Conservation (phyloP, 1,139 yeast species). For the Taphrina betulina region DNA sequence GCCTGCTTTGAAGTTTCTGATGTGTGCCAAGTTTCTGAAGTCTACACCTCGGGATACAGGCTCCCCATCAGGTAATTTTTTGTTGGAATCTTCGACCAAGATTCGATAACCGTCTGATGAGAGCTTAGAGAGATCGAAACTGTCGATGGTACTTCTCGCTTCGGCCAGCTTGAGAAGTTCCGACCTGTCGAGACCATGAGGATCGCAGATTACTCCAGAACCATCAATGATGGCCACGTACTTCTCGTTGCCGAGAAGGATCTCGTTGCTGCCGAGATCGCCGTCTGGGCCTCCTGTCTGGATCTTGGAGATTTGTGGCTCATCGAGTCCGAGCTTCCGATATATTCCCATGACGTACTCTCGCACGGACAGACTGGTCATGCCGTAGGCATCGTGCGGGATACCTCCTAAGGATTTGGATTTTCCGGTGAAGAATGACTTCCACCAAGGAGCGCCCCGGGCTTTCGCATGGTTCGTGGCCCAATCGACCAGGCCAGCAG, state of each 20-base stretch:
- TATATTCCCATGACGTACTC: conserved; percentile 88
- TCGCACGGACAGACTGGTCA: conserved; percentile 94
- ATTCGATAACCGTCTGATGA: conserved; percentile 76
- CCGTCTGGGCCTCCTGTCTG: conserved; percentile 99
- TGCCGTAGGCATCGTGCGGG: conserved; percentile 97
- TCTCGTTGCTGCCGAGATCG: conserved; percentile 87
- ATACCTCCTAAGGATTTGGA: conserved; percentile 91
- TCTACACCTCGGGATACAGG: conserved; percentile 77
- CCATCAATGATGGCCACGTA: conserved; percentile 94
- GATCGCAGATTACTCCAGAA: conserved; percentile 90
- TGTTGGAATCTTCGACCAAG: conserved; percentile 80
- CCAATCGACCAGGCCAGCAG: conserved; percentile 95
- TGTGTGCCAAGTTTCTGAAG: conserved; percentile 91
- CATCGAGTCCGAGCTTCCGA: conserved; percentile 65
- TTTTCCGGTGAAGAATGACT: conserved; percentile 91
- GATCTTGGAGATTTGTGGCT: conserved; percentile 66
- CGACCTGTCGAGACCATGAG: conserved; percentile 75
- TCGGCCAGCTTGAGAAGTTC: conserved; percentile 80
- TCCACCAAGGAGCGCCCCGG: conserved; percentile 99
- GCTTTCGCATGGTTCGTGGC: conserved; percentile 93
- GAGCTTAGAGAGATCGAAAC: conserved; percentile 65
- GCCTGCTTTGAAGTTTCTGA: conserved; percentile 46
- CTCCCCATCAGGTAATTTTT: conserved; percentile 72
- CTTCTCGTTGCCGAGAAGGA: conserved; percentile 76
- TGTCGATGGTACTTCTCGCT: conserved; percentile 70